Evolutionary conservation across 1,139 yeast genomes (phyloP), one percentile per base, ranked within the genome.

Genomic region (Debaryomyces psychrophilus): DNA sequence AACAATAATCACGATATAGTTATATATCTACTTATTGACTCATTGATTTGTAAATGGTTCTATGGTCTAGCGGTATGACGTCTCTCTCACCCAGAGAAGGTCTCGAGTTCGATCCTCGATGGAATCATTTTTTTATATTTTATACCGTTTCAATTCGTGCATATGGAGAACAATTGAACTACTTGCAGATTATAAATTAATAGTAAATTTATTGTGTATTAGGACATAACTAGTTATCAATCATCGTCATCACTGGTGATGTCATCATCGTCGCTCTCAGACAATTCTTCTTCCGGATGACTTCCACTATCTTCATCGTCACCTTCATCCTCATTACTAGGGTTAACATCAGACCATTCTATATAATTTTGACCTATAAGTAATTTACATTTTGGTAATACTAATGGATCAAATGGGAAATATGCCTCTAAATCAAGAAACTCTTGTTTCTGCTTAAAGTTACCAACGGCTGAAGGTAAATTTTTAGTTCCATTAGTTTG

Each of bases 321-420:
- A 39, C 85, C 90, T 43, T 83, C 90, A 39, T 80, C 83, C 11
- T 72, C 79, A 28, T 64, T 65, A 38, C 63, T 65, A 2, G 79
- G 79, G 46, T 74, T 73, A 20, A 73, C 80, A 36, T 71, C 74
- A 2, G 71, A 60, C 99, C 99, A 93, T 58, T 90, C 95, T 25
- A 90, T 82, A 61, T 86, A 90, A 31, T 74, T 78, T 26, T 73
- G 69, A 50, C 85, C 68, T 33, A 83, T 71, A 20, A 68, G 50
- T 31, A 67, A 67, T 55, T 83, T 82, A 46, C 90, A 79, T 18
- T 67, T 67, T 39, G 85, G 87, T 52, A 93, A 76, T 43, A 87
- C 82, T 53, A 93, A 69, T 1, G 99, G 99, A 69, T 93, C 99
- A 64, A 89, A 93, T 9, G 99, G 99, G 67, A 93, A 93, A 64